Evolutionary conservation across 2,329 filamentous ascomycete genomes (phyloP).

Genomic region (Xylariaceae sp.): DNA sequence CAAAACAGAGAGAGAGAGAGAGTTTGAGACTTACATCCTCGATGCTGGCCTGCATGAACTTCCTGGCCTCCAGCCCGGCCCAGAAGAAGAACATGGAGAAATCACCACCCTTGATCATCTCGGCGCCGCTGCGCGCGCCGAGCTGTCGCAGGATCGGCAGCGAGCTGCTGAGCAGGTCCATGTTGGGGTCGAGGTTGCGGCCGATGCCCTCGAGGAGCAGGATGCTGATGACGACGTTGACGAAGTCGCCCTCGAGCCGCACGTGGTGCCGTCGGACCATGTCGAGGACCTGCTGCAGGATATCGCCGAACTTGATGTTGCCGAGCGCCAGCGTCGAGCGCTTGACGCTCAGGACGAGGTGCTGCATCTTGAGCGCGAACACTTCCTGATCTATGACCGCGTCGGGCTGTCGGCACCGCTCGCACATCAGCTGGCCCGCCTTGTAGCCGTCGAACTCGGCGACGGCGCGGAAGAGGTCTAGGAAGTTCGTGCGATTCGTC

Average conservation of each 20-base stretch:
- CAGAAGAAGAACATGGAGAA: constrained; percentile 89
- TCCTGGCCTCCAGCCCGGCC: constrained; percentile 85
- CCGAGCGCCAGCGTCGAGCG: constrained; percentile 87
- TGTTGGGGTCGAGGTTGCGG: constrained; percentile 77
- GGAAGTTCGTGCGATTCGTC: constrained; percentile 84
- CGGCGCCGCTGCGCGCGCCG: constrained; percentile 73
- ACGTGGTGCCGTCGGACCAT: constrained; percentile 96
- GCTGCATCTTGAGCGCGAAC: constrained; percentile 95
- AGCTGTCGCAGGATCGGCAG: constrained; percentile 89
- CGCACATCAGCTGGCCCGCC: constrained; percentile 93
- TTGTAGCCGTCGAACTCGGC: constrained; percentile 97
- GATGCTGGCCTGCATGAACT: constrained; percentile 86
- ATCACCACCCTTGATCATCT: constrained; percentile 72
- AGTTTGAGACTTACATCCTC: constrained; percentile 68
- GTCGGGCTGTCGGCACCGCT: constrained; percentile 89
- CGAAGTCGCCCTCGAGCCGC: constrained; percentile 92
- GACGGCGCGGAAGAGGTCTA: constrained; percentile 93
- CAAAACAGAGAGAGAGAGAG: constrained; percentile 6
- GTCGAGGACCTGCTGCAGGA: constrained; percentile 82
- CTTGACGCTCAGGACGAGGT: constrained; percentile 90
- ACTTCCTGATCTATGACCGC: constrained; percentile 87
- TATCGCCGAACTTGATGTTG: constrained; percentile 94
- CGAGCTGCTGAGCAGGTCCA: constrained; percentile 84
- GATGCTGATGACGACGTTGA: constrained; percentile 97
- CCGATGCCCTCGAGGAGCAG: constrained; percentile 93